phyloP scores from a whole-genome alignment of 140 eudicot species.

The Senecio squalidus region DNA sequence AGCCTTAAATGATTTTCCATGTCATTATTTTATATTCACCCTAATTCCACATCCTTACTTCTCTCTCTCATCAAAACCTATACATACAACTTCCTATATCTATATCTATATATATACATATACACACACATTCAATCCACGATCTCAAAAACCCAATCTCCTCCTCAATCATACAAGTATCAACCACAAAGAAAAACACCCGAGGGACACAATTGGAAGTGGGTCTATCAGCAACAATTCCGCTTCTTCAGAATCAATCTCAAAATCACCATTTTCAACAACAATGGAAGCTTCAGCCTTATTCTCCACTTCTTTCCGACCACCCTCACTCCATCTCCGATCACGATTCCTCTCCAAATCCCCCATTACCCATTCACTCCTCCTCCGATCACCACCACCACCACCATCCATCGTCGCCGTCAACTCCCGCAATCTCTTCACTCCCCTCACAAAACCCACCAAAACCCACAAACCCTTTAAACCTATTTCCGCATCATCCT shows the following conservation, averaged over 20 bases:
- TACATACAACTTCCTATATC: too few relatives aligned
- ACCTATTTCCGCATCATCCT: conserved; percentile 24
- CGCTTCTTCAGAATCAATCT: conserved; percentile 16
- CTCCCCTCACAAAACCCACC: conserved; percentile 19
- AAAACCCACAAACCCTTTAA: neutral
- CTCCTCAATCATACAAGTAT: too few relatives aligned
- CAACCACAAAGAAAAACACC: too few relatives aligned
- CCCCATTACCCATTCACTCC: conserved; percentile 21
- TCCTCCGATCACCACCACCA: conserved; percentile 19
- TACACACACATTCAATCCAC: too few relatives aligned
- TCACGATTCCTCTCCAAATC: conserved; percentile 23
- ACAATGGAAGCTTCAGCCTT: conserved; percentile 55
- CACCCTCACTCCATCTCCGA: conserved; percentile 37
- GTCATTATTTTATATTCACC: too few relatives aligned
- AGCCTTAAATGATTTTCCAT: too few relatives aligned
- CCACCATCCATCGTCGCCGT: conserved; percentile 17
- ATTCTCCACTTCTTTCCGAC: conserved; percentile 34
- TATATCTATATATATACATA: too few relatives aligned
- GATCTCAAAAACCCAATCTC: too few relatives aligned
- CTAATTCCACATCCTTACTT: too few relatives aligned
- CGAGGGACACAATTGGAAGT: too few relatives aligned
- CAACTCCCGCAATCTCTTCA: conserved; percentile 19
- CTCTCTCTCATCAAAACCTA: too few relatives aligned
- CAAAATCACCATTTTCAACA: neutral
- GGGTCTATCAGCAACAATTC: too few relatives aligned